These are phyloP conservation scores for Colletotrichum liriopes DNA, from an alignment of 2,329 filamentous ascomycete species.

Conservation along the genomic window DNA sequence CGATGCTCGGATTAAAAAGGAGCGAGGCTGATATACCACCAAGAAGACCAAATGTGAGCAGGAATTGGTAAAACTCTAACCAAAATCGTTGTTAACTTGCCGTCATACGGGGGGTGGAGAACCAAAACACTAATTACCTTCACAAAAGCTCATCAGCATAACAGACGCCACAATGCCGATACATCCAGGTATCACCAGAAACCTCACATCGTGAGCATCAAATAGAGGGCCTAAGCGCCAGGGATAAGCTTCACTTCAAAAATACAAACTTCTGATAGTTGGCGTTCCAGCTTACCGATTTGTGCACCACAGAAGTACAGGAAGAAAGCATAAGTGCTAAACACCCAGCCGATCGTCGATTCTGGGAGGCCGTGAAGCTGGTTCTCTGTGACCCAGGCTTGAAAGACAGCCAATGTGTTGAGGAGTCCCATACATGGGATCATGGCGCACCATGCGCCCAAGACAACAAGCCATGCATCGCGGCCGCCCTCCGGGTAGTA, in stretches of 20 bases:
- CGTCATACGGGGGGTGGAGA: no score
- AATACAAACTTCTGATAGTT: background rate
- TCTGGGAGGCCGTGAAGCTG: constrained; percentile 73
- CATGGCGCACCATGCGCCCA: constrained; percentile 79
- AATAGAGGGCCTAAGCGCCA: constrained; percentile 71
- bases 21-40: constrained; percentile 77
- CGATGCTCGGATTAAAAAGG: constrained; percentile 79
- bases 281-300: constrained; percentile 58
- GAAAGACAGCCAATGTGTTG: constrained; percentile 77
- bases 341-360: constrained; percentile 80
- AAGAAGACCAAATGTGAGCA: constrained; percentile 77
- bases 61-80: constrained; percentile 77
- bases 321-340: constrained; percentile 79
- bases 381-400: constrained; percentile 76
- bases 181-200: constrained; percentile 72
- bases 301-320: constrained; percentile 81
- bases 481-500: constrained; percentile 79
- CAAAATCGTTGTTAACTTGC: background rate
- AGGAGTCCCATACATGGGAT: constrained; percentile 77
- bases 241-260: background rate
- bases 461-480: constrained; percentile 79
- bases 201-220: constrained; percentile 75
- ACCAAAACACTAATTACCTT: constrained; percentile 52
- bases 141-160: constrained; percentile 73
- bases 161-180: constrained; percentile 69